Evolutionary conservation across 225 moss, liverwort and hornwort species (phyloP).

Genomic region (Physcomitrellopsis africana): DNA sequence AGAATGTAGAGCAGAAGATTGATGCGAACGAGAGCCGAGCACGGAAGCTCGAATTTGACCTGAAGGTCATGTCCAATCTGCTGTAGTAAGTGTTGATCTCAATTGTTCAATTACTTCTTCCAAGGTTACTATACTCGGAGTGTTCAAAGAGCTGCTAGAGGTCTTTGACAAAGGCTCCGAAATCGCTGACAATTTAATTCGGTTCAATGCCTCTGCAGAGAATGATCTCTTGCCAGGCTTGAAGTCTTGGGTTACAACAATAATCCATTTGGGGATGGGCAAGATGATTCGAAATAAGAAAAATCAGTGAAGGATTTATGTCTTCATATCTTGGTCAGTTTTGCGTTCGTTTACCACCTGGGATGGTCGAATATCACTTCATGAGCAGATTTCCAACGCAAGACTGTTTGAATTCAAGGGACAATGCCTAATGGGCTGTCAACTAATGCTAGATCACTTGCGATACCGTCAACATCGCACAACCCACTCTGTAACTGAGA

Average conservation of each 20-base stretch:
- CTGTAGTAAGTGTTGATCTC: constrained; percentile 31
- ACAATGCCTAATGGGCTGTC: background rate
- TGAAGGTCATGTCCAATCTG: constrained; percentile 57
- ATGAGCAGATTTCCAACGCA: no score
- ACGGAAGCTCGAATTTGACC: constrained; percentile 72
- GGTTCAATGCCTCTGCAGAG: constrained; percentile 19
- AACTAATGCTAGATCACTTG: background rate
- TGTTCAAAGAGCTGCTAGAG: background rate
- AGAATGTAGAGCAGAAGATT: constrained; percentile 70
- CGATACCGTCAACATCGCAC: background rate
- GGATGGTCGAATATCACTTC: no score
- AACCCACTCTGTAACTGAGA: constrained; percentile 1
- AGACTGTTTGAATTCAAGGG: background rate
- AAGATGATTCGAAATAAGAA: background rate
- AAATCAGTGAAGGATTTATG: background rate
- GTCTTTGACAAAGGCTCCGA: background rate
- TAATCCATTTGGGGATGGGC: background rate
- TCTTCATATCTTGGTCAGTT: background rate
- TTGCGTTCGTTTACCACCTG: background rate
- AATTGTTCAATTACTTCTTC: background rate
- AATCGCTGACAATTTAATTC: constrained; percentile 16
- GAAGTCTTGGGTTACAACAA: constrained; percentile 6
- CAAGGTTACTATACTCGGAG: constrained; percentile 3
- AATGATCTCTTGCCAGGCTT: constrained; percentile 12
- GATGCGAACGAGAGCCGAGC: constrained; percentile 77